These are phyloP conservation scores for Hypholoma fasciculare DNA, from an alignment of 768 basidiomycete genomes.

Conservation along the genomic window DNA sequence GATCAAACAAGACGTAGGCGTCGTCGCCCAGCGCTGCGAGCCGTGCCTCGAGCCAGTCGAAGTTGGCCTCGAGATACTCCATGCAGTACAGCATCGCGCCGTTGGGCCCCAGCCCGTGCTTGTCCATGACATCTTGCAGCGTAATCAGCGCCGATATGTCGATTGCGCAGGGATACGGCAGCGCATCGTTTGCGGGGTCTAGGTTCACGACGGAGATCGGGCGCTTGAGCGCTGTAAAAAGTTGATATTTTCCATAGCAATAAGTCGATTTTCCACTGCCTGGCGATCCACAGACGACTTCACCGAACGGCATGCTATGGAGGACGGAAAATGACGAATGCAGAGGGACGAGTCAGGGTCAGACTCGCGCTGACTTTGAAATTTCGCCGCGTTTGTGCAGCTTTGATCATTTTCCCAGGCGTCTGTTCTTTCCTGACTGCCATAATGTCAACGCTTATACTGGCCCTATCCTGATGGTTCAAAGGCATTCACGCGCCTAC, in stretches of 20 bases:
- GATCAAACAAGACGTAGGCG: conserved; percentile 90
- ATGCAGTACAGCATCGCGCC: conserved; percentile 96
- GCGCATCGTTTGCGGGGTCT: conserved; percentile 89
- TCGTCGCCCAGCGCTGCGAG: conserved; percentile 67
- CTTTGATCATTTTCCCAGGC: too few relatives aligned
- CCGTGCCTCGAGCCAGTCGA: conserved; percentile 80
- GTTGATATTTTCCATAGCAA: conserved; percentile 84
- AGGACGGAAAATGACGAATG: too few relatives aligned
- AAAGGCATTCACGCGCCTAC: not conserved
- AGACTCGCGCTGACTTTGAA: too few relatives aligned
- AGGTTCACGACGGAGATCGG: conserved; percentile 93
- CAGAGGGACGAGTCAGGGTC: too few relatives aligned
- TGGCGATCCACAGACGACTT: conserved; percentile 84
- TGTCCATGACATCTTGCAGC: conserved; percentile 83
- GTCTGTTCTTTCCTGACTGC: too few relatives aligned
- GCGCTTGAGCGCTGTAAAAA: conserved; percentile 82
- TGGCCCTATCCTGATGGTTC: not conserved
- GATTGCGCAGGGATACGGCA: conserved; percentile 90
- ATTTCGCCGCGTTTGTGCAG: too few relatives aligned
- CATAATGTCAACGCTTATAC: too few relatives aligned
- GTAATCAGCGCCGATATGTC: conserved; percentile 86
- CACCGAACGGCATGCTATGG: conserved; percentile 76
- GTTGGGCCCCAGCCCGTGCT: conserved; percentile 87
- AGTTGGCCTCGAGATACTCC: conserved; percentile 95
- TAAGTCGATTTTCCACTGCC: conserved; percentile 90